phyloP scores from a whole-genome alignment of 768 basidiomycete species.

The Podaxis mareebaensis region DNA sequence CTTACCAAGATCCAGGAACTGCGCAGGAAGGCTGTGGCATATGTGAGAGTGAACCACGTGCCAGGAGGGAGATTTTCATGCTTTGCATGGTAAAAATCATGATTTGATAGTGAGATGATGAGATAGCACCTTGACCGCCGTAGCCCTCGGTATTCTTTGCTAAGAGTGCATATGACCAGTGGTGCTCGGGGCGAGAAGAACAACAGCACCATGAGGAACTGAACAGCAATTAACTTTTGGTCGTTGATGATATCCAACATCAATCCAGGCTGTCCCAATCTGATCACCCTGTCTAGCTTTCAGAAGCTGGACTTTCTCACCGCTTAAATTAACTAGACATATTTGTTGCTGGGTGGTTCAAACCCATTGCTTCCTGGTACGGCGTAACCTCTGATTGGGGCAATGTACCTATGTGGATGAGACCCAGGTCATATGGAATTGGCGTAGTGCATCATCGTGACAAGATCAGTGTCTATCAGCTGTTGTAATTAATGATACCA shows the following conservation, averaged over 20 bases:
- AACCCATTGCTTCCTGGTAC: no score
- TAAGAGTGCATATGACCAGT: neutral
- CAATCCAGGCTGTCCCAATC: neutral
- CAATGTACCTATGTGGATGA: neutral
- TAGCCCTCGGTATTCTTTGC: neutral
- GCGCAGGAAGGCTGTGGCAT: neutral
- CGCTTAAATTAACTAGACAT: neutral
- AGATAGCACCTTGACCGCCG: no score
- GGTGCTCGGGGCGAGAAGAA: neutral
- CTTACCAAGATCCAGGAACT: neutral
- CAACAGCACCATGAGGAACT: neutral
- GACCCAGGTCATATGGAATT: neutral
- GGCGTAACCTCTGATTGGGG: neutral
- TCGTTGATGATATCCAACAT: neutral
- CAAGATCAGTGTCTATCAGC: neutral
- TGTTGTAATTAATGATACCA: neutral
- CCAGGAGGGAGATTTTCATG: no score
- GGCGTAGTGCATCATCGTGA: no score
- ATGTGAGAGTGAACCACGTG: neutral
- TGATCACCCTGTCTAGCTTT: no score
- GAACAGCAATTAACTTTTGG: neutral
- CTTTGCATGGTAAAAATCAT: no score
- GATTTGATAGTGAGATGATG: no score
- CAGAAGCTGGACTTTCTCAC: neutral
- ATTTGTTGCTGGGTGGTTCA: no score